Evolutionary conservation across 768 basidiomycete species (phyloP), one percentile per base, ranked within the genome.

Genomic region (Bullera alba): DNA sequence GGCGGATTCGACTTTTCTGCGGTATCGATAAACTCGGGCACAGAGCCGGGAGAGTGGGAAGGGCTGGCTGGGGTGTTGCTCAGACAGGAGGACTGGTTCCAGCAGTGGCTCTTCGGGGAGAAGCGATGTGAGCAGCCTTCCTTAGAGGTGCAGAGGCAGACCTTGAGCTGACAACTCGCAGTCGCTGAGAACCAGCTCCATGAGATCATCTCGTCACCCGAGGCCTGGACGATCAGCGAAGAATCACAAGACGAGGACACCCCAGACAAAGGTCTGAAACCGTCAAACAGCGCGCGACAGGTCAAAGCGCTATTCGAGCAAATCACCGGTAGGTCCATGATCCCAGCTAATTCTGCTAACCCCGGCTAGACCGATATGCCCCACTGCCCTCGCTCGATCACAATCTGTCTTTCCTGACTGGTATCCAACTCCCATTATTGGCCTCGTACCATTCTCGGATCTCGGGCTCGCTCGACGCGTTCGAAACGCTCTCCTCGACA

Each of bases 161-260:
- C 34, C 22, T 4, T 46, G 6, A 5, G 3, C 14, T 30, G 22
- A 48, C 49, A 4, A 22, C 22, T 0, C 22, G 8, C 69, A 97
- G 93, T 97, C 65, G 82, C 84, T 3, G 84, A 95, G 58, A 79
- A 82, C 46, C 89, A 90, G 64, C 93, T 91, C 67, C 79, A 85
- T 52, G 82, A 84, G 32, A 86, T 91, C 46, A 86, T 95, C 58
- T 79, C 80, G 43, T 76, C 85, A 2, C 58, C 81, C 2, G 86
- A n/a, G 49, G 91, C 93, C 0, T 99, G 92, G 93, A 76, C 79
- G 25, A 80, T 95, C 34, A 77, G 80, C 6, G 83, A 87, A 27
- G 84, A 84, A 48, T 75, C 73, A 6, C 78, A 76, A 12, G 75
- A 74, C 15, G 77, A 76, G 23, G 76, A 76, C 14, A 70, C 74